Conservation (phyloP, 768 basidiomycete species). For the Dictyophora rubrovolvata region DNA sequence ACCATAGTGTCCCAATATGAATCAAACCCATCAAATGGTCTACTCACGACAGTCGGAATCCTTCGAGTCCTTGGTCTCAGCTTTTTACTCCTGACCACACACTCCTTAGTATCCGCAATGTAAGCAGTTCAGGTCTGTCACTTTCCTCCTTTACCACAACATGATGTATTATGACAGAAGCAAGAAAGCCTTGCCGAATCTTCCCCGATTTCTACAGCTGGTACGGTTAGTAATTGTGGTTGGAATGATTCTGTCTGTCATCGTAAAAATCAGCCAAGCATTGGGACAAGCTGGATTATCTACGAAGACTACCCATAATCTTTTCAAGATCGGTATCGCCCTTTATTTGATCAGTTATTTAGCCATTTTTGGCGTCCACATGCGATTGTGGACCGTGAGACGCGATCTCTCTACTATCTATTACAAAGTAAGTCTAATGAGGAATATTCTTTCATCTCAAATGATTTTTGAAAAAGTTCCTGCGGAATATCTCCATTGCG, state of each 20-base stretch:
- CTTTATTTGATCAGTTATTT: constrained; percentile 29
- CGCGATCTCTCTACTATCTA: neutral
- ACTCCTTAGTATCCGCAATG: constrained; percentile 27
- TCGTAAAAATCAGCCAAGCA: constrained; percentile 20
- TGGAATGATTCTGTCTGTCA: constrained; percentile 24
- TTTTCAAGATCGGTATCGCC: constrained; percentile 25
- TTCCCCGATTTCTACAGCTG: neutral
- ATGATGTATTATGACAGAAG: neutral
- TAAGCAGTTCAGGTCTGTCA: constrained; percentile 15
- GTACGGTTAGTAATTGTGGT: constrained; percentile 11
- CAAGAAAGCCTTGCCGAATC: neutral
- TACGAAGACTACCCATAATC: constrained; percentile 16
- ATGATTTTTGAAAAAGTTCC: constrained; percentile 31
- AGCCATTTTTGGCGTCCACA: constrained; percentile 18
- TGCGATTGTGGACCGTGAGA: neutral
- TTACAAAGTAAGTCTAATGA: constrained; percentile 2
- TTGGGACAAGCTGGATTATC: constrained; percentile 9
- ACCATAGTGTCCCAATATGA: constrained; percentile 41
- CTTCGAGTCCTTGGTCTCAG: constrained; percentile 29
- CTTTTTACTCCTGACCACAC: constrained; percentile 28
- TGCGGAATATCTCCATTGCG: constrained; percentile 42
- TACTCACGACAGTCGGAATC: constrained; percentile 44
- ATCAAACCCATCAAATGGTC: constrained; percentile 16
- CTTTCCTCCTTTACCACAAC: neutral
- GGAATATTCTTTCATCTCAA: neutral